A percentile compares a stretch with the other conserved stretches of the same genome.
phyloP scores from a whole-genome alignment of 148 eudicot genomes.

The Camellia granthamiana region DNA sequence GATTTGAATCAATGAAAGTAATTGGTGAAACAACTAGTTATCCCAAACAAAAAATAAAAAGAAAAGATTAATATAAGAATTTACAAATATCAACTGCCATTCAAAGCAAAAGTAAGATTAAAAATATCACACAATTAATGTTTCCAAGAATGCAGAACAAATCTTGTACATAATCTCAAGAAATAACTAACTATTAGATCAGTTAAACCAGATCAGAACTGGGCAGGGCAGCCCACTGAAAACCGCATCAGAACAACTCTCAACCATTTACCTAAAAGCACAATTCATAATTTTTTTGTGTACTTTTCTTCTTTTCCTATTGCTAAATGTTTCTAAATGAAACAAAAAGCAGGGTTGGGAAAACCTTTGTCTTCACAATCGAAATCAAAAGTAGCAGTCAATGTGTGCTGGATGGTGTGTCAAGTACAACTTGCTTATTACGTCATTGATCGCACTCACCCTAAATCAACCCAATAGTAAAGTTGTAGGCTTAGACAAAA shows the following conservation, averaged over 20 bases:
- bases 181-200: background rate
- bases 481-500: background rate
- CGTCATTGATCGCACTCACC: background rate
- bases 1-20: conserved; percentile 1
- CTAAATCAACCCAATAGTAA: background rate
- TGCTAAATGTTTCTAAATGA: background rate
- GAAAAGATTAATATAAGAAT: background rate
- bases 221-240: background rate
- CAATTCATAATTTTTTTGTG: background rate
- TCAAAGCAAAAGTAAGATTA: background rate
- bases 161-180: background rate
- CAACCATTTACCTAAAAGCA: background rate
- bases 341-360: background rate
- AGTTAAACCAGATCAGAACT: background rate
- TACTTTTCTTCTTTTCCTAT: background rate
- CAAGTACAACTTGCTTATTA: background rate
- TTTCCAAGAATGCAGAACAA: background rate
- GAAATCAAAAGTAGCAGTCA: background rate
- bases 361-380: background rate
- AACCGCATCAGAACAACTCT: background rate
- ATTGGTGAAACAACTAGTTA: background rate
- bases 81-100: background rate
- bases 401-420: background rate
- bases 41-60: background rate
- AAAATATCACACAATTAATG: background rate